Base-by-base conservation (phyloP, 768 basidiomycete species). In the Boletus rubescentipes region DNA sequence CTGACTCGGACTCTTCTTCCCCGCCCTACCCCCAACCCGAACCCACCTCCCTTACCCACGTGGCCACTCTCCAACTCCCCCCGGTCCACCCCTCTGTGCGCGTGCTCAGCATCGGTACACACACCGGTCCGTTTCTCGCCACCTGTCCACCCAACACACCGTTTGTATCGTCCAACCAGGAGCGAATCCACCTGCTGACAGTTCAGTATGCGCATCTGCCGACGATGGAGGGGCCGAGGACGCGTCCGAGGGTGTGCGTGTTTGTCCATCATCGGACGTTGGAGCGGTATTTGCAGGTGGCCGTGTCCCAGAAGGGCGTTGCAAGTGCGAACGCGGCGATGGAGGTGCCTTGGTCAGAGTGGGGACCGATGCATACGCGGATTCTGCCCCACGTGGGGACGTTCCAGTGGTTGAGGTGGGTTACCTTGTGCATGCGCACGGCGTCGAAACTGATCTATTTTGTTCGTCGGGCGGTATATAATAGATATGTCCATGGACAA, bases 401-500 rank as follows among this genome's bases (percentile, higher is more conserved):
- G 26, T 77, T 75, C 57, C 67, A 72, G 40, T 79, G 78, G 79
- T 58, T 77, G 31, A 67, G 76, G 75, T 76, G 41, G 21, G 66
- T 52, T 9, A n/a, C 5, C 2, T 9, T 16, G 14, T 4, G 5
- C 18, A 11, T 2, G 11, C 11, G 5, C 12, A 34, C 8, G 1
- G 46, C 8, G 29, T 21, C 15, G 32, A 29, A 38, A 10, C 46
- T 53, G 9, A 46, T 34, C 3, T 26, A 20, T 41, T 21, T 4
- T n/a, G 16, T n/a, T 37, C n/a, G 36, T 37, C n/a, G n/a, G 38
- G 10, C 16, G 32, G 18, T 6, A 1, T 10, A 9, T 10, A 18
- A 38, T 21, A 76, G 75, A 47, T 75, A 77, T n/a, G 73, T 76
- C 2, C 75, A 79, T n/a, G 77, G 76, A 5, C 59, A 68, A 32